Evolutionary conservation across 768 basidiomycete species (phyloP).

Genomic region (Pleurotus djamor): DNA sequence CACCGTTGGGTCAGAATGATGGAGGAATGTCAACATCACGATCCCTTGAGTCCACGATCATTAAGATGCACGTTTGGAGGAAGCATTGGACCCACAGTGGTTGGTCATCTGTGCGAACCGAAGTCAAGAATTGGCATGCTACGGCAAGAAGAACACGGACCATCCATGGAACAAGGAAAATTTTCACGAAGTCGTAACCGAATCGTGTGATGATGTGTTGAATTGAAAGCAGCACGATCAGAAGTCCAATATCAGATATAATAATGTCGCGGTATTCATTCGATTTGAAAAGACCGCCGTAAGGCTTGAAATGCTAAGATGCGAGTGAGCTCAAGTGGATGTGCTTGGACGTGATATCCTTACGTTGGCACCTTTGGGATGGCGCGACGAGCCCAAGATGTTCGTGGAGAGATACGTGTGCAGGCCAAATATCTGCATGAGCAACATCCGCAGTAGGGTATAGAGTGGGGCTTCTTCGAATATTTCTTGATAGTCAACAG

Average conservation of each 20-base stretch:
- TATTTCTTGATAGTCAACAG: neutral
- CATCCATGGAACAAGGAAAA: slow-evolving; percentile 27
- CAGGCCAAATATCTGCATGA: slow-evolving; percentile 53
- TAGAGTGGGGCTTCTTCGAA: too few species aligned
- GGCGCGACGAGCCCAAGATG: slow-evolving; percentile 43
- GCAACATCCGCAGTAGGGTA: slow-evolving; percentile 32
- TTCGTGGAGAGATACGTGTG: slow-evolving; percentile 49
- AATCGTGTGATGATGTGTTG: neutral
- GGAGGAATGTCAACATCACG: slow-evolving; percentile 52
- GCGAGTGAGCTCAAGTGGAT: neutral
- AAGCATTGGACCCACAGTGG: too few species aligned
- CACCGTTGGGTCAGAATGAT: slow-evolving; percentile 58
- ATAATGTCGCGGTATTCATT: slow-evolving; percentile 43
- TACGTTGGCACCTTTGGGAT: slow-evolving; percentile 27
- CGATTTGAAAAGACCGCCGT: slow-evolving; percentile 47
- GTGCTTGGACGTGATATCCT: slow-evolving; percentile 4
- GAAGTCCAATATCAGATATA: slow-evolving; percentile 45
- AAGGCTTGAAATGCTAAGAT: slow-evolving; percentile 44
- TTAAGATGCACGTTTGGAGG: too few species aligned
- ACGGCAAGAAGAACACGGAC: neutral
- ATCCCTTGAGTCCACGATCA: slow-evolving; percentile 11
- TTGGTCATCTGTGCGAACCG: too few species aligned
- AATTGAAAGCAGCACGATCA: slow-evolving; percentile 25
- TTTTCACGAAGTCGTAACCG: slow-evolving; percentile 18
- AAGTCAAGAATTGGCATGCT: neutral